phyloP scores from a whole-genome alignment of 176 grass and related monocot genomes.

The Puya raimondii region DNA sequence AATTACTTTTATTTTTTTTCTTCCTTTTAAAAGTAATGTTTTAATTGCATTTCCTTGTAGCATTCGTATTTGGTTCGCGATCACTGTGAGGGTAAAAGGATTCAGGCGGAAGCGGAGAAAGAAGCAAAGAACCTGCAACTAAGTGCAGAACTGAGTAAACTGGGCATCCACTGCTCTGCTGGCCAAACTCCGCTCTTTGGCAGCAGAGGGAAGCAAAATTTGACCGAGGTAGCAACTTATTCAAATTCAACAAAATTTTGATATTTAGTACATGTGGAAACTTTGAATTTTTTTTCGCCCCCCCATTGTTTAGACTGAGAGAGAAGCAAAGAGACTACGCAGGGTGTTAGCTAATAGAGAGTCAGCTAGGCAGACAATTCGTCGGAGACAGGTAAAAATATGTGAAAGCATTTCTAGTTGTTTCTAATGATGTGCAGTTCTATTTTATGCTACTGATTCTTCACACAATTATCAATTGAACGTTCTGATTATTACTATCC shows the following conservation, averaged over 20 bases:
- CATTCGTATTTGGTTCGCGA: conserved; percentile 9
- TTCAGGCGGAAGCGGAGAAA: conserved; percentile 9
- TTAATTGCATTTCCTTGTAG: background rate
- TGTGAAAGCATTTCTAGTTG: background rate
- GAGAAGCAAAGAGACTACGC: conserved; percentile 64
- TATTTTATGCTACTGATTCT: background rate
- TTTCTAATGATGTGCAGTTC: conserved; percentile 1
- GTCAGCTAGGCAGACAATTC: conserved; percentile 83
- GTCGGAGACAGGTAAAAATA: conserved; percentile 45
- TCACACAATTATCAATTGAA: no score
- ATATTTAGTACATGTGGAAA: background rate
- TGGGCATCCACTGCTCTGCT: conserved; percentile 31
- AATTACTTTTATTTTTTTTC: no score
- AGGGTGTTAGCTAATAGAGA: conserved; percentile 81
- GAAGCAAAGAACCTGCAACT: conserved; percentile 31
- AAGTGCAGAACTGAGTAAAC: conserved; percentile 41
- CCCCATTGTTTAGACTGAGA: conserved; percentile 41
- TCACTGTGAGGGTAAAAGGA: background rate
- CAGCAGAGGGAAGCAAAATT: conserved; percentile 31
- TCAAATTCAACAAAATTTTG: background rate
- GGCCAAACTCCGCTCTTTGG: conserved; percentile 36
- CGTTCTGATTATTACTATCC: no score
- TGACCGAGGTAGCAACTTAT: conserved; percentile 49
- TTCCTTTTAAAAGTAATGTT: background rate
- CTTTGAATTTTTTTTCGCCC: background rate